Conservation (phyloP, 108 stramenopile species). For the Conticribra weissflogii region DNA sequence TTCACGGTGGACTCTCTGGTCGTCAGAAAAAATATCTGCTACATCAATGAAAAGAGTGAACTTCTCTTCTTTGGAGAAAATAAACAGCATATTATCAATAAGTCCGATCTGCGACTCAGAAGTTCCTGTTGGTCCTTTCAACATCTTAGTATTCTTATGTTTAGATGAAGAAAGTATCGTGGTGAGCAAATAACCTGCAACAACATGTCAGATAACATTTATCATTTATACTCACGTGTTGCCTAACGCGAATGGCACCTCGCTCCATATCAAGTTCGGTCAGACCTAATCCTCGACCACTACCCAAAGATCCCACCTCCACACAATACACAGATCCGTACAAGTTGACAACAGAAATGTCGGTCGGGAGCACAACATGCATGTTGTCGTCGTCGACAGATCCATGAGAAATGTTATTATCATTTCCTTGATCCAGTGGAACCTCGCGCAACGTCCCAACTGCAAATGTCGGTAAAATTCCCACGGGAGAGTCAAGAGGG, state of each 20-base stretch:
- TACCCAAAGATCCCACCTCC: conserved; percentile 30
- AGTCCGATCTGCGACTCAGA: conserved; percentile 24
- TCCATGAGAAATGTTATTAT: background rate
- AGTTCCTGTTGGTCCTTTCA: background rate
- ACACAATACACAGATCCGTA: conserved; percentile 42
- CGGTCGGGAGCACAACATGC: conserved; percentile 25
- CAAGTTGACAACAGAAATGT: conserved; percentile 30
- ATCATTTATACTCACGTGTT: conserved; percentile 38
- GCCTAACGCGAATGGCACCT: conserved; percentile 33
- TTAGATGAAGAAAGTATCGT: background rate
- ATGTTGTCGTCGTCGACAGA: background rate
- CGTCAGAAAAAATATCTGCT: conserved; percentile 37
- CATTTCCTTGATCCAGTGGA: conserved; percentile 3
- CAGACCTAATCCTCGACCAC: conserved; percentile 26
- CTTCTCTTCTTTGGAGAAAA: conserved; percentile 18
- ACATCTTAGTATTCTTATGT: conserved; percentile 10
- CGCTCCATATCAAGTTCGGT: conserved; percentile 27
- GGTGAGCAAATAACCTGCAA: background rate
- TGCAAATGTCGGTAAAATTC: conserved; percentile 28
- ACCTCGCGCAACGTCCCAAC: conserved; percentile 42
- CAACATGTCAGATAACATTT: no score
- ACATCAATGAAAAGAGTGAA: conserved; percentile 35
- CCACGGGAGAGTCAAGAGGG: conserved; percentile 13
- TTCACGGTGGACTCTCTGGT: conserved; percentile 20
- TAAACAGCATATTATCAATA: conserved; percentile 40